Conservation (phyloP, 1,284 basidiomycete genomes). For the Tilletia horrida region DNA sequence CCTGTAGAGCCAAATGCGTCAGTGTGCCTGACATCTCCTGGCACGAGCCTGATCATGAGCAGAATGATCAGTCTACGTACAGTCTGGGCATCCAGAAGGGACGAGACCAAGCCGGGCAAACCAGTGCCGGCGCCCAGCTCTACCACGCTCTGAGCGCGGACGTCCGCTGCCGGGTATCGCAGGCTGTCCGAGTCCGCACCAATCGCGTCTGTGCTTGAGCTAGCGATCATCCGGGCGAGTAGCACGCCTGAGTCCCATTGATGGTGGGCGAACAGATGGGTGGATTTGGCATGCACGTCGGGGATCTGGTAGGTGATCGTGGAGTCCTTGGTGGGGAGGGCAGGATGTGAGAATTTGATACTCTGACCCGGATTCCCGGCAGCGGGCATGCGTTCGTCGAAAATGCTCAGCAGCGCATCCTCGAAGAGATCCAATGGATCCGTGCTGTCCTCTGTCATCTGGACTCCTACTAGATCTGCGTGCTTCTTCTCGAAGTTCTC, state of each 20-base stretch:
- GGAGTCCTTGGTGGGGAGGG: constrained; percentile 24
- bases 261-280: constrained; percentile 48
- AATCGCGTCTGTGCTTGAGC: constrained; percentile 4
- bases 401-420: constrained; percentile 44
- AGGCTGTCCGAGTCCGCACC: constrained; percentile 1
- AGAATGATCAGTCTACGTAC: background rate
- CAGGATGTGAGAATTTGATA: constrained; percentile 30
- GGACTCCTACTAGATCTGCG: background rate
- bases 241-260: constrained; percentile 51
- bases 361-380: constrained; percentile 43
- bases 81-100: constrained; percentile 28
- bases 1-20: background rate
- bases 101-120: constrained; percentile 37
- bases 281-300: constrained; percentile 16
- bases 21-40: background rate
- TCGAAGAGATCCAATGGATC: constrained; percentile 34
- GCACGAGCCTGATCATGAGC: background rate
- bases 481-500: no score
- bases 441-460: background rate
- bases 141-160: constrained; percentile 29
- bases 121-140: constrained; percentile 50
- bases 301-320: constrained; percentile 2
- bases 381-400: constrained; percentile 44
- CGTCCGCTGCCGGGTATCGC: constrained; percentile 27
- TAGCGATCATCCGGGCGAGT: constrained; percentile 38